Evolutionary conservation across 2,329 filamentous ascomycete species (phyloP).

Genomic region (Nigrospora oryzae): DNA sequence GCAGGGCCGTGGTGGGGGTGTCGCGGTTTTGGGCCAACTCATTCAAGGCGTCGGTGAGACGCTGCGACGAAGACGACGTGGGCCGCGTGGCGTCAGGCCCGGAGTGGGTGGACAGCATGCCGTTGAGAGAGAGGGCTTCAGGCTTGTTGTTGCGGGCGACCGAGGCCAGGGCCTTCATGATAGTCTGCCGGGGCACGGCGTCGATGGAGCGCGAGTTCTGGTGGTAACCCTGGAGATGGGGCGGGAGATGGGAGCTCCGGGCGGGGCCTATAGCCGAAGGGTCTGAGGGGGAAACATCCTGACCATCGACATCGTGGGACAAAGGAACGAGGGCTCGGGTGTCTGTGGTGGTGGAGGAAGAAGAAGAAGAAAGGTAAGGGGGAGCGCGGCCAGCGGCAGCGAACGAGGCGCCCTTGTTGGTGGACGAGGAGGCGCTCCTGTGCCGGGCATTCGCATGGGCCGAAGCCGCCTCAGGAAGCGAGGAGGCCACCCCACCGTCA

Average conservation of each 20-base stretch:
- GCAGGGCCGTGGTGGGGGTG: conserved; percentile 44
- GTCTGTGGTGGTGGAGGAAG: not conserved
- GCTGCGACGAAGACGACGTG: conserved; percentile 44
- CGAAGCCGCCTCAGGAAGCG: conserved; percentile 5
- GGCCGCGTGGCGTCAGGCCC: conserved; percentile 23
- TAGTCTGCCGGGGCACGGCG: conserved; percentile 67
- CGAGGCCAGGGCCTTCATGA: conserved; percentile 74
- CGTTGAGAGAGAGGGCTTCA: conserved; percentile 53
- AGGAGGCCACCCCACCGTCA: conserved; percentile 10
- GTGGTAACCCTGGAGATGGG: conserved; percentile 25
- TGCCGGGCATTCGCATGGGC: conserved; percentile 11
- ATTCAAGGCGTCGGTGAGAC: conserved; percentile 53
- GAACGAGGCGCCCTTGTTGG: too few species aligned
- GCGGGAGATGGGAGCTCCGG: conserved; percentile 11
- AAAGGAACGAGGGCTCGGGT: conserved; percentile 1
- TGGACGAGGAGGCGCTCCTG: too few species aligned
- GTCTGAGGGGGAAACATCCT: conserved; percentile 10
- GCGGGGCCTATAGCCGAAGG: conserved; percentile 12
- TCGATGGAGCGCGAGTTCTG: conserved; percentile 52
- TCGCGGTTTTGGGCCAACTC: conserved; percentile 36
- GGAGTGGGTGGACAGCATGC: conserved; percentile 44
- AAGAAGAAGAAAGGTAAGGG: conserved; percentile 7
- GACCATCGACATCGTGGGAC: conserved; percentile 13
- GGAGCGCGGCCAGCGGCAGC: not conserved
- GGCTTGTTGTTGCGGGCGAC: conserved; percentile 51